phyloP scores from a whole-genome alignment of 345 rosid genomes.

The Turritis glabra region DNA sequence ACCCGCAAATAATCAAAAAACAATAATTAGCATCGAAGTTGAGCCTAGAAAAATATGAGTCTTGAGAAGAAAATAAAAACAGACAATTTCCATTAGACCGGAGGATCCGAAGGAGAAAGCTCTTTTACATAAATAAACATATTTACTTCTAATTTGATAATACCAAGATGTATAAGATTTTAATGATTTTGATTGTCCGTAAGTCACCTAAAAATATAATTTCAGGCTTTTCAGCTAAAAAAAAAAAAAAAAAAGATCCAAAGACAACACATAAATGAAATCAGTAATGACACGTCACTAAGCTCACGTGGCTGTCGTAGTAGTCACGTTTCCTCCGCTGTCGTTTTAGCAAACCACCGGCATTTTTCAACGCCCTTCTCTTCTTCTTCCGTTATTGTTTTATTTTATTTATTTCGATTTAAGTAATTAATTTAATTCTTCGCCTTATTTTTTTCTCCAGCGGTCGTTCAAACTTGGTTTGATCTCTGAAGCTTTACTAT shows the following conservation, averaged over 20 bases:
- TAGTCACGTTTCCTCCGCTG: conserved; percentile 34
- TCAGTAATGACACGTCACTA: conserved; percentile 9
- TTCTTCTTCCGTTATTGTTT: conserved; percentile 7
- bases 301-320: conserved; percentile 20
- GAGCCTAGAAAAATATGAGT: too few relatives aligned
- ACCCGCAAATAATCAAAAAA: too few relatives aligned
- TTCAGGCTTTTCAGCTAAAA: not conserved
- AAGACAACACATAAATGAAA: not conserved
- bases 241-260: too few relatives aligned
- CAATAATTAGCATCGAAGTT: too few relatives aligned
- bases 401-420: not conserved
- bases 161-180: too few relatives aligned
- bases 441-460: not conserved
- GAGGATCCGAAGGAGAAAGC: too few relatives aligned
- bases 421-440: not conserved
- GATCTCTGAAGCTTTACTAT: conserved; percentile 16
- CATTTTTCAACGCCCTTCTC: conserved; percentile 26
- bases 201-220: too few relatives aligned
- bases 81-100: too few relatives aligned
- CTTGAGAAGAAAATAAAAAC: too few relatives aligned
- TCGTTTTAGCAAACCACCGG: conserved; percentile 29
- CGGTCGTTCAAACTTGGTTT: conserved; percentile 3
- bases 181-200: too few relatives aligned
- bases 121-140: too few relatives aligned
- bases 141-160: too few relatives aligned